phyloP scores from a whole-genome alignment of 2,329 filamentous ascomycete species.

The Arthrobotrys entomopaga region DNA sequence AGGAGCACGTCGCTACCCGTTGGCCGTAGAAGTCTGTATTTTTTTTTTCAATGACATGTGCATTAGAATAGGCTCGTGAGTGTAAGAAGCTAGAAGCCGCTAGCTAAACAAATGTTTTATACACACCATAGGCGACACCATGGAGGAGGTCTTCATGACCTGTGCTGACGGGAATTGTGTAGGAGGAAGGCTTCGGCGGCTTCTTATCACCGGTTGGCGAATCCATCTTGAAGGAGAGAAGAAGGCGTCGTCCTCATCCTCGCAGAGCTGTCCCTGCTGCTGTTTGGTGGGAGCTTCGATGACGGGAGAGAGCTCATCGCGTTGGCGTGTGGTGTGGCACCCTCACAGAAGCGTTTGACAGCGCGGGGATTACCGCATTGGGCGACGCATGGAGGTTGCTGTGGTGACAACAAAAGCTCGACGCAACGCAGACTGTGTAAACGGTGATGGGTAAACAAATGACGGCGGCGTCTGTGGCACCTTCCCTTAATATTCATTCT shows the following conservation, averaged over 20 bases:
- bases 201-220: constrained; percentile 46
- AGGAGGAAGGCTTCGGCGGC: constrained; percentile 45
- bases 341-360: constrained; percentile 18
- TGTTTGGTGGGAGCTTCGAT: neutral
- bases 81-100: neutral
- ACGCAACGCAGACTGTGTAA: constrained; percentile 1
- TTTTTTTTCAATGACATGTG: neutral
- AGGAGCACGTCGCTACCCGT: constrained; percentile 59
- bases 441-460: constrained; percentile 4
- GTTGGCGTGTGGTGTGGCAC: constrained; percentile 21
- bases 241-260: constrained; percentile 10
- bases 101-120: neutral
- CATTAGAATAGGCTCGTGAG: neutral
- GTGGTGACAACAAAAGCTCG: constrained; percentile 23
- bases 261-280: neutral
- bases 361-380: neutral
- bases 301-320: constrained; percentile 2
- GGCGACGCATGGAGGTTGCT: constrained; percentile 16
- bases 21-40: constrained; percentile 59
- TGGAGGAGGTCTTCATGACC: constrained; percentile 59
- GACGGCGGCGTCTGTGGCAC: neutral
- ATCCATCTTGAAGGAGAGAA: constrained; percentile 28
- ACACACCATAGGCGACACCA: constrained; percentile 59
- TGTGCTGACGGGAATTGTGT: constrained; percentile 57
- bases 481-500: constrained; percentile 7